Evolutionary conservation across 2,329 filamentous ascomycete species (phyloP), one percentile per base, ranked within the genome.

Genomic region (Exophiala sp.): DNA sequence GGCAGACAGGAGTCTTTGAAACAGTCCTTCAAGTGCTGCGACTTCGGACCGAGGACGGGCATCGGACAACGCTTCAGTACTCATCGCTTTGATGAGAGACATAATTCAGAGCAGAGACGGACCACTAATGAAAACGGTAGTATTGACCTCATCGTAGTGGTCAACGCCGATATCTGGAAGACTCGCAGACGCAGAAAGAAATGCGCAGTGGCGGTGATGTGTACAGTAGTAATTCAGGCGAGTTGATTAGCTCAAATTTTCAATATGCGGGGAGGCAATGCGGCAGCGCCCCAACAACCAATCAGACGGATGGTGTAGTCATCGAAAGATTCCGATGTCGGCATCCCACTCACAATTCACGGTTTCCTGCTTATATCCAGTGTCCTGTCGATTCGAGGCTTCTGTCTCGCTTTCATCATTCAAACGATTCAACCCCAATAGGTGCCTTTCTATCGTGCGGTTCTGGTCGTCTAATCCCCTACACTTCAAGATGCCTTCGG

Each of bases 401-500:
- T 30, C 18, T 37, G 11, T 14, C 16, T 9, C 4, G 21, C 21
- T 3, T 19, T 24, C 16, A 8, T 41, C 8, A 5, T 37, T 19
- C 34, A 27, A 2, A 42, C 34, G 6, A 27, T 22, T 32, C 13
- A 21, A 38, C 21, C 37, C 32, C 34, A 7, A 43, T 23, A 24
- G 23, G 18, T 23, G 23, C 19, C 37, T 35, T 30, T 41, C 29
- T 44, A n/a, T n/a, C n/a, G 29, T 27, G n/a, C 13, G 13, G 30
- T 6, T 27, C 10, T 27, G 29, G 19, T 39, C 6, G 9, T 43
- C 10, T 30, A 13, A 16, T 11, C 18, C 24, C 9, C n/a, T n/a
- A 11, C 19, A 18, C n/a, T 41, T 41, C 75, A 81, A 68, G 63
- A 94, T 95, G 88, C 88, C 88, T 66, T 79, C 77, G 65, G 80